Evolutionary conservation across 306 rosid species (phyloP).

Genomic region (Castanospermum australe): DNA sequence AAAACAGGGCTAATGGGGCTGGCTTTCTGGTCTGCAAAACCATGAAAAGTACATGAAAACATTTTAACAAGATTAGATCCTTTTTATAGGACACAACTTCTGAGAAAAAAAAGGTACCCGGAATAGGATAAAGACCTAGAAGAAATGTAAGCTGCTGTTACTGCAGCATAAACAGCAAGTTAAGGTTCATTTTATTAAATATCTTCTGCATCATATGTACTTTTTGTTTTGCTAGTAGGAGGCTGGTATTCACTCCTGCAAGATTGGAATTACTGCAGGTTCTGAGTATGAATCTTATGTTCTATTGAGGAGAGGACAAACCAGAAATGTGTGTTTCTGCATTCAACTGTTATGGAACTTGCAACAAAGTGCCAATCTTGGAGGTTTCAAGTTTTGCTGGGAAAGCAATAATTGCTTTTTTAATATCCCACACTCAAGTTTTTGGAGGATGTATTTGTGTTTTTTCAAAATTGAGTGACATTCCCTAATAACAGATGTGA

Average conservation of each 20-base stretch:
- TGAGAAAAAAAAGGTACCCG: neutral
- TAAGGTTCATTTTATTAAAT: neutral
- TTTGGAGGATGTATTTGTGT: neutral
- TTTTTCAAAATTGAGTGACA: neutral
- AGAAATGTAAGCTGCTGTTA: neutral
- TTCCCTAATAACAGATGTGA: neutral
- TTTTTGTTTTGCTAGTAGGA: neutral
- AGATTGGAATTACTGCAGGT: slow-evolving; percentile 20
- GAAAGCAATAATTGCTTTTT: neutral
- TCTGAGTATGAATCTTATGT: neutral
- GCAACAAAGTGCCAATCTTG: neutral
- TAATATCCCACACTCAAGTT: neutral
- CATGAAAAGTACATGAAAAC: neutral
- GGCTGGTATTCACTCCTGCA: neutral
- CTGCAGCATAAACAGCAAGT: neutral
- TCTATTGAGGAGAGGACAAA: slow-evolving; percentile 3
- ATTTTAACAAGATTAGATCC: neutral
- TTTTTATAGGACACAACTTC: neutral
- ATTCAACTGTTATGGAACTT: neutral
- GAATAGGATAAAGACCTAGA: neutral
- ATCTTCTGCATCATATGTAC: neutral
- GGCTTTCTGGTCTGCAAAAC: neutral
- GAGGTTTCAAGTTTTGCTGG: neutral
- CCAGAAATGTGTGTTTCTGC: neutral
- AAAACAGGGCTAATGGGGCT: neutral